Conservation (phyloP, 1,284 basidiomycete species). For the Ustilago sp. region DNA sequence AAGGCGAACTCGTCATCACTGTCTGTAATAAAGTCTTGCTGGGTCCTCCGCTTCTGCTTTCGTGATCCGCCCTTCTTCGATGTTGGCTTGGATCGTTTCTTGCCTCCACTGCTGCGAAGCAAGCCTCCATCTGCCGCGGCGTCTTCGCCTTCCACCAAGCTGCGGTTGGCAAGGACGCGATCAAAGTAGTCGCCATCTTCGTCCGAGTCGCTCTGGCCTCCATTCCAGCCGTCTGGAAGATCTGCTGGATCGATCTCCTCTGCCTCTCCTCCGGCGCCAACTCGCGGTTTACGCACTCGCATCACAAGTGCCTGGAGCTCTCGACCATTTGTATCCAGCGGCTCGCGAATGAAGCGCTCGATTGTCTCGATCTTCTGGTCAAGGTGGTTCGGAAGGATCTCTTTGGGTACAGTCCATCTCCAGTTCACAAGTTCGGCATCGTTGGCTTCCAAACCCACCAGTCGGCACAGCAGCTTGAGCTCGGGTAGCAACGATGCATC, state of each 20-base stretch:
- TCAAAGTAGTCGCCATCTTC: slow-evolving; percentile 52
- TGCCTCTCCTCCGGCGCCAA: slow-evolving; percentile 11
- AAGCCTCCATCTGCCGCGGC: slow-evolving; percentile 34
- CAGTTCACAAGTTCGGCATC: slow-evolving; percentile 50
- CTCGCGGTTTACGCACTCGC: slow-evolving; percentile 47
- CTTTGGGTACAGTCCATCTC: slow-evolving; percentile 61
- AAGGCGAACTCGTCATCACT: slow-evolving; percentile 65
- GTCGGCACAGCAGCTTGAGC: slow-evolving; percentile 65
- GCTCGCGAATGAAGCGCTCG: slow-evolving; percentile 63
- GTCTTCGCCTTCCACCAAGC: slow-evolving; percentile 14
- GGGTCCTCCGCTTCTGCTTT: slow-evolving; percentile 41
- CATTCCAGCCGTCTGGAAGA: slow-evolving; percentile 40
- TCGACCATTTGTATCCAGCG: slow-evolving; percentile 50
- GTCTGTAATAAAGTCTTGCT: slow-evolving; percentile 64
- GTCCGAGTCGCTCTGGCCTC: slow-evolving; percentile 43
- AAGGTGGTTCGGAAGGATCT: slow-evolving; percentile 50
- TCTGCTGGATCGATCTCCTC: slow-evolving; percentile 25
- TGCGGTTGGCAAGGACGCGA: slow-evolving; percentile 29
- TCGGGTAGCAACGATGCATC: slow-evolving; percentile 58
- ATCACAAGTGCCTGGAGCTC: slow-evolving; percentile 52
- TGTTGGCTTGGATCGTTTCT: slow-evolving; percentile 16
- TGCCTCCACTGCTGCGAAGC: slow-evolving; percentile 28
- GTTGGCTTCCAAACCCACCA: slow-evolving; percentile 57
- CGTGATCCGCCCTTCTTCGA: slow-evolving; percentile 16
- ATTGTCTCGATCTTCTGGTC: slow-evolving; percentile 59